Evolutionary conservation across 1,139 yeast species (phyloP).

Genomic region (Komagataea norvegica): DNA sequence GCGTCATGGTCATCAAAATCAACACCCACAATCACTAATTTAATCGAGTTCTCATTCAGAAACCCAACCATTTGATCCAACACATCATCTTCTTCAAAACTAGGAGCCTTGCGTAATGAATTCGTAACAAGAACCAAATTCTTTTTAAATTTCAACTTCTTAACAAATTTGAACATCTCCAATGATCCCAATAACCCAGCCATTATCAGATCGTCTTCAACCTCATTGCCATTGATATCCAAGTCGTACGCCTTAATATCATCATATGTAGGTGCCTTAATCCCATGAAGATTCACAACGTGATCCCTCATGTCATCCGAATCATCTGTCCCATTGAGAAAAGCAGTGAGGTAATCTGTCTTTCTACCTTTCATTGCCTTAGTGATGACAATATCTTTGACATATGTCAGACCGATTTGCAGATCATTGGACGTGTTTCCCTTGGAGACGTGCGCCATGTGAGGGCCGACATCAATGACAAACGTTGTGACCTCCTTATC

Average conservation of each 20-base stretch:
- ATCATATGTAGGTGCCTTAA: conserved; percentile 14
- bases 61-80: conserved; percentile 9
- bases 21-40: conserved; percentile 20
- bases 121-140: conserved; percentile 25
- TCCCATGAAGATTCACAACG: conserved; percentile 6
- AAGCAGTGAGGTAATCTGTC: conserved; percentile 49
- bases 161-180: conserved; percentile 17
- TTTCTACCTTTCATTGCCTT: conserved; percentile 45
- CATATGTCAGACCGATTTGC: conserved; percentile 37
- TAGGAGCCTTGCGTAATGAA: conserved; percentile 14
- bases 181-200: conserved; percentile 20
- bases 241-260: conserved; percentile 14
- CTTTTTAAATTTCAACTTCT: conserved; percentile 23
- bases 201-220: conserved; percentile 16
- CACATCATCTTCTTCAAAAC: conserved; percentile 11
- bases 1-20: conserved; percentile 17
- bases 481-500: conserved; percentile 44
- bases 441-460: conserved; percentile 34
- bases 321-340: conserved; percentile 25
- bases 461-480: conserved; percentile 47
- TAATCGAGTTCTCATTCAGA: conserved; percentile 10
- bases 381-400: conserved; percentile 39
- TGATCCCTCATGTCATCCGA: conserved; percentile 12
- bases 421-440: conserved; percentile 31
- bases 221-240: neutral